Conservation (phyloP, 2,329 filamentous ascomycete genomes). For the Diaporthe sp. region DNA sequence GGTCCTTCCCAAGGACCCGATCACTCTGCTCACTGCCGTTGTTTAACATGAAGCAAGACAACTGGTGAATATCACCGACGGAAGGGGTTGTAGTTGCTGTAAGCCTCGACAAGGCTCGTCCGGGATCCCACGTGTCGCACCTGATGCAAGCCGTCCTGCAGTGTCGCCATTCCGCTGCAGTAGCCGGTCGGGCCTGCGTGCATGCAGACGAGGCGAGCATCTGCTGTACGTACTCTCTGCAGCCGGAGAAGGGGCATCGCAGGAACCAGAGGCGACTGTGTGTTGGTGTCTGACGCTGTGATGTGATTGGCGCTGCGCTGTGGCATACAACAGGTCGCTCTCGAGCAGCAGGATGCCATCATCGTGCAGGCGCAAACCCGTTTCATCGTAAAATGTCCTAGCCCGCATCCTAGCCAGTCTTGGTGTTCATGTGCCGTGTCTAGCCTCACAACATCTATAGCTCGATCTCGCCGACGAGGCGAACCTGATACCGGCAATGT, state of each 20-base stretch:
- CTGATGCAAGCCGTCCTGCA: constrained; percentile 30
- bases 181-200: constrained; percentile 20
- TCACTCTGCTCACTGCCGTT: background rate
- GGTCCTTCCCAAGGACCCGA: background rate
- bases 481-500: background rate
- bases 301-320: constrained; percentile 5
- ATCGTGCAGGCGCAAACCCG: constrained; percentile 7
- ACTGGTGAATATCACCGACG: background rate
- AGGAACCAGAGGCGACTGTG: background rate
- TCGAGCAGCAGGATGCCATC: constrained; percentile 6
- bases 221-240: background rate
- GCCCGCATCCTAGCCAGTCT: background rate
- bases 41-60: no score
- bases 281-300: background rate
- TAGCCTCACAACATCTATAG: background rate
- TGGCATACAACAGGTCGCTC: background rate
- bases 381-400: background rate
- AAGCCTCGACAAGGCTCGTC: background rate
- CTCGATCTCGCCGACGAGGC: background rate
- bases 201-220: background rate
- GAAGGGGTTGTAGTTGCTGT: background rate
- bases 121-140: constrained; percentile 22
- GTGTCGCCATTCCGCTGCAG: constrained; percentile 25
- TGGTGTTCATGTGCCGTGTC: constrained; percentile 9
- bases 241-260: background rate